These are phyloP conservation scores for Diutina mesorugosa DNA, from an alignment of 1,139 yeast species.

Conservation along the genomic window DNA sequence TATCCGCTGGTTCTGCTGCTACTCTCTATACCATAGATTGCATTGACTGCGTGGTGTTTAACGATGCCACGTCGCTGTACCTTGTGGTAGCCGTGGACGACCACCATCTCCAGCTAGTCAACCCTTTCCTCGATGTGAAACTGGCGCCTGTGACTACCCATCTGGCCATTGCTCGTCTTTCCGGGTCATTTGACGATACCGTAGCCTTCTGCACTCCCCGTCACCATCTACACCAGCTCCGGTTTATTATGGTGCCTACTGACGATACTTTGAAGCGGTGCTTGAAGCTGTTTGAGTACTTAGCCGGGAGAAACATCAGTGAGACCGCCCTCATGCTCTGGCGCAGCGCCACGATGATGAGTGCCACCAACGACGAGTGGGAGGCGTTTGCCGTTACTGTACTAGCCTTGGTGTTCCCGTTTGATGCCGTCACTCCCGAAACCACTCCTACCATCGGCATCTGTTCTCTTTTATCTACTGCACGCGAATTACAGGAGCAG, in stretches of 20 bases:
- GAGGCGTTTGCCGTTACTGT: constrained; percentile 43
- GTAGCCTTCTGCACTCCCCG: constrained; percentile 12
- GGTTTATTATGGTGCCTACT: constrained; percentile 34
- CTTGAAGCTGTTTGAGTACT: constrained; percentile 34
- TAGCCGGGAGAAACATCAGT: constrained; percentile 46
- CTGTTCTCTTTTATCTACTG: constrained; percentile 26
- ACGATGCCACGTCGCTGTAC: neutral
- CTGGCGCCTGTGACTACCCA: constrained; percentile 28
- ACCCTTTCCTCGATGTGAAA: constrained; percentile 51
- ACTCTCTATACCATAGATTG: neutral
- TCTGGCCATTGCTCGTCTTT: constrained; percentile 9
- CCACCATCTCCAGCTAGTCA: constrained; percentile 30
- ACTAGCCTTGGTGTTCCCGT: constrained; percentile 33
- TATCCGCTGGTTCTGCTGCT: constrained; percentile 20
- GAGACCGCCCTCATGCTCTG: constrained; percentile 52
- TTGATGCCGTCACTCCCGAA: constrained; percentile 8
- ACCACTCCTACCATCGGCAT: constrained; percentile 16
- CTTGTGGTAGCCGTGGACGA: constrained; percentile 24
- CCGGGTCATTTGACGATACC: constrained; percentile 17
- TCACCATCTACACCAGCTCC: constrained; percentile 16
- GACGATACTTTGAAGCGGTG: constrained; percentile 28
- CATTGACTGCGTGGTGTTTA: neutral
- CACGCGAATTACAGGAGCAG: constrained; percentile 16
- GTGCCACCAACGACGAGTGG: constrained; percentile 43
- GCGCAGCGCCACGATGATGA: constrained; percentile 41